phyloP scores from a whole-genome alignment of 805 yeast genomes.

The Candida saitoana region DNA sequence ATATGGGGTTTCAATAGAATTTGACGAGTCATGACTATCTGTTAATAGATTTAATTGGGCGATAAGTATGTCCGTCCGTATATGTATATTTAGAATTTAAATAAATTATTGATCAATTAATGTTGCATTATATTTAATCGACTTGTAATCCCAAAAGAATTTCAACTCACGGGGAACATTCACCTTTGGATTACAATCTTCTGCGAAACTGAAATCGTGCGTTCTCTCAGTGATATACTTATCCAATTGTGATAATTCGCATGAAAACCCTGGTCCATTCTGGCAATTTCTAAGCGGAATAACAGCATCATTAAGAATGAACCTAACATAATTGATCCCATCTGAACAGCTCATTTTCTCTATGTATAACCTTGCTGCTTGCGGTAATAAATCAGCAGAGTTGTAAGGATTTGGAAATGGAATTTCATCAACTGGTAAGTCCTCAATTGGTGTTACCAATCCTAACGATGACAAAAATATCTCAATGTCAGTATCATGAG shows the following conservation, averaged over 20 bases:
- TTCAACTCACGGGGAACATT: conserved; percentile 25
- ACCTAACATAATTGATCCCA: conserved; percentile 30
- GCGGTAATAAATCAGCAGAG: conserved; percentile 35
- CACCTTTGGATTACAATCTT: conserved; percentile 24
- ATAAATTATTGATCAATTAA: conserved; percentile 6
- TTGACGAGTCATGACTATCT: conserved; percentile 3
- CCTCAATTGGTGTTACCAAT: conserved; percentile 39
- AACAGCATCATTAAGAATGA: conserved; percentile 39
- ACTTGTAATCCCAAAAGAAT: conserved; percentile 40
- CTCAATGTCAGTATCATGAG: conserved; percentile 70
- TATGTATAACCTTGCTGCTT: conserved; percentile 36
- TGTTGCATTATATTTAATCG: conserved; percentile 8
- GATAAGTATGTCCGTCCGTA: background rate
- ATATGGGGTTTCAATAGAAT: background rate
- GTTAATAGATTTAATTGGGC: background rate
- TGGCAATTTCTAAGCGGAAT: conserved; percentile 31
- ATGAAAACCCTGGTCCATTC: conserved; percentile 41
- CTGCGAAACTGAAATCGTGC: conserved; percentile 20
- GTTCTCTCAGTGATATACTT: conserved; percentile 26
- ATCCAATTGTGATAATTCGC: conserved; percentile 34
- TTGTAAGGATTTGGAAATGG: conserved; percentile 47
- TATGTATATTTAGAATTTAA: background rate
- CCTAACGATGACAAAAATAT: conserved; percentile 65
- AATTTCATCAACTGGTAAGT: conserved; percentile 44
- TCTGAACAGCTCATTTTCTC: conserved; percentile 33